These are phyloP conservation scores for Cicer chorassanicum DNA, from an alignment of 306 rosid species.

Conservation along the genomic window DNA sequence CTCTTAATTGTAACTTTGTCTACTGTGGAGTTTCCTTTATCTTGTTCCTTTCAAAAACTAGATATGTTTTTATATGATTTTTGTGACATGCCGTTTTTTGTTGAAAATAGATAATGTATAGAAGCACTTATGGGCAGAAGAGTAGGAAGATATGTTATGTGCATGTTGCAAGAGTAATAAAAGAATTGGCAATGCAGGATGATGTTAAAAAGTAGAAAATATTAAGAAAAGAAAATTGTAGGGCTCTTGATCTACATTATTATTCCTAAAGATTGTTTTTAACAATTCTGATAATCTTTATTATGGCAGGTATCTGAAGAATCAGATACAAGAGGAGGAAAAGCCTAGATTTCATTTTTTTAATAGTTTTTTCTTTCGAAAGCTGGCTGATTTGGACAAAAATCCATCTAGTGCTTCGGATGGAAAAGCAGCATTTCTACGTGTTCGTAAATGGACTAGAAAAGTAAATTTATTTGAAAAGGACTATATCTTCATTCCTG, in stretches of 20 bases:
- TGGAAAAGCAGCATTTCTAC: slow-evolving; percentile 90
- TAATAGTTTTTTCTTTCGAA: slow-evolving; percentile 95
- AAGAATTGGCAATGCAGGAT: slow-evolving; percentile 21
- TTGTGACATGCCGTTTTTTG: slow-evolving; percentile 6
- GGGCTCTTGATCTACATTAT: background rate
- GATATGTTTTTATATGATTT: slow-evolving; percentile 14
- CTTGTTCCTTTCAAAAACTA: background rate
- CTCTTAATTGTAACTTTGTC: slow-evolving; percentile 28
- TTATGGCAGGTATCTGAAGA: slow-evolving; percentile 77
- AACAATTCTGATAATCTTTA: slow-evolving; percentile 23
- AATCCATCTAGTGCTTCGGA: slow-evolving; percentile 91
- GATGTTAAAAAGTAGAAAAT: slow-evolving; percentile 7
- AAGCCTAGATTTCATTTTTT: slow-evolving; percentile 82
- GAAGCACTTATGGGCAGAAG: slow-evolving; percentile 21
- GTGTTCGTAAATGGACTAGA: slow-evolving; percentile 98
- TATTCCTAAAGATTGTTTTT: slow-evolving; percentile 22
- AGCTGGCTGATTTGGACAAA: slow-evolving; percentile 95
- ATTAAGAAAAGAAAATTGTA: slow-evolving; percentile 16
- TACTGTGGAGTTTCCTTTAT: slow-evolving; percentile 14
- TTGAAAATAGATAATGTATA: slow-evolving; percentile 26
- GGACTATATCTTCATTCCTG: slow-evolving; percentile 92
- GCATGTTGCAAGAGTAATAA: background rate
- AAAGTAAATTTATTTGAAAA: slow-evolving; percentile 84
- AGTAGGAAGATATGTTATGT: background rate
- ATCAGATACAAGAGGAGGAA: slow-evolving; percentile 72